These are phyloP conservation scores for Creolimax fragrantissima DNA, from an alignment of 78 protist genomes.

Conservation along the genomic window DNA sequence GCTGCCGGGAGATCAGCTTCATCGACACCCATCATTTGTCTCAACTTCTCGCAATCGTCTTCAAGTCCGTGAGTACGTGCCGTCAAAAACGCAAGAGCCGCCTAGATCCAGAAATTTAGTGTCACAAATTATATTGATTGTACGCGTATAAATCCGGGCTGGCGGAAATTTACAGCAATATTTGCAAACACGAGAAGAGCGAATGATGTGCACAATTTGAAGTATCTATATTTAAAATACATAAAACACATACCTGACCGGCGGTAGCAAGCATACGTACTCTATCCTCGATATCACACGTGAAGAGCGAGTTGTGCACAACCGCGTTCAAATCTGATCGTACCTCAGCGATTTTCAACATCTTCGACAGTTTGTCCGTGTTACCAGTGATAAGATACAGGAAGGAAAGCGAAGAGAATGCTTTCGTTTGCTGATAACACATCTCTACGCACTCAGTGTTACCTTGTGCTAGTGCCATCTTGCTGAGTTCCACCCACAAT, in stretches of 20 bases:
- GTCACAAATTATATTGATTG: too few species aligned
- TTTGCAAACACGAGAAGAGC: too few species aligned
- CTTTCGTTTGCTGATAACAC: slow-evolving; percentile 72
- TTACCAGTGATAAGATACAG: slow-evolving; percentile 91
- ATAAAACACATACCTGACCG: background rate
- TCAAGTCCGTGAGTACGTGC: slow-evolving; percentile 75
- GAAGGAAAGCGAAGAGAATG: slow-evolving; percentile 81
- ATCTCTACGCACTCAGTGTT: slow-evolving; percentile 83
- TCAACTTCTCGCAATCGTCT: slow-evolving; percentile 34
- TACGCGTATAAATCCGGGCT: too few species aligned
- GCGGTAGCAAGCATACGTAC: slow-evolving; percentile 50
- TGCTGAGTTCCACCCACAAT: slow-evolving; percentile 80
- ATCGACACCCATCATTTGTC: background rate
- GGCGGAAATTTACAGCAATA: too few species aligned
- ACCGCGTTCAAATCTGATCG: slow-evolving; percentile 19
- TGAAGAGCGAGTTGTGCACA: slow-evolving; percentile 82
- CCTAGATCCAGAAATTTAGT: too few species aligned
- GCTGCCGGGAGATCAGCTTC: background rate
- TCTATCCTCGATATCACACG: slow-evolving; percentile 83
- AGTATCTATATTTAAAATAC: background rate
- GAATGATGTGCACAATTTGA: background rate
- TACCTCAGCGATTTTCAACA: slow-evolving; percentile 71
- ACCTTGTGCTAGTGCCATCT: slow-evolving; percentile 84
- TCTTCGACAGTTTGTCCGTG: slow-evolving; percentile 67
- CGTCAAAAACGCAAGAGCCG: slow-evolving; percentile 72